Conservation (phyloP, 345 rosid species). For the Gossypioides kirkii region DNA sequence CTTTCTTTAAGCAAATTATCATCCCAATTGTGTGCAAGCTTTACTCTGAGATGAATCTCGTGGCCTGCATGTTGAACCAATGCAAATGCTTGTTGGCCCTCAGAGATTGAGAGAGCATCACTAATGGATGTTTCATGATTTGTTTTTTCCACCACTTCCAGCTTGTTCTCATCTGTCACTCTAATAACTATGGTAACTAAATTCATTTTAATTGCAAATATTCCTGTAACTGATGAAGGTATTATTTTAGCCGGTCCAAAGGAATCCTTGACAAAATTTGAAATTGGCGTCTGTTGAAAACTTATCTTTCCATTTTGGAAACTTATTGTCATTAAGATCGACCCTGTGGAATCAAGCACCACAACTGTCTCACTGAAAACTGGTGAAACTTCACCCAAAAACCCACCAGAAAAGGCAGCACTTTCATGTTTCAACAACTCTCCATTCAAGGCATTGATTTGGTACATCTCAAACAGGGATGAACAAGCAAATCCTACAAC, state of each 20-base stretch:
- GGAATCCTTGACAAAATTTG: slow-evolving; percentile 47
- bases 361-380: slow-evolving; percentile 62
- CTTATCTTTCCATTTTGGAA: slow-evolving; percentile 49
- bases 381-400: slow-evolving; percentile 53
- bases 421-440: slow-evolving; percentile 57
- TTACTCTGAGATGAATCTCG: slow-evolving; percentile 62
- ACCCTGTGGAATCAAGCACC: slow-evolving; percentile 58
- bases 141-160: slow-evolving; percentile 65
- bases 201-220: slow-evolving; percentile 53
- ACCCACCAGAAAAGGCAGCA: slow-evolving; percentile 58
- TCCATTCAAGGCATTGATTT: slow-evolving; percentile 64
- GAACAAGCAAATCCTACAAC: slow-evolving; percentile 64
- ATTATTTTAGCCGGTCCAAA: slow-evolving; percentile 49
- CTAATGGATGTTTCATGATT: slow-evolving; percentile 59
- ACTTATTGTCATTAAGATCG: slow-evolving; percentile 47
- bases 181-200: slow-evolving; percentile 40
- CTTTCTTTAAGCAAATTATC: slow-evolving; percentile 65
- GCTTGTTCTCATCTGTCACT: slow-evolving; percentile 44
- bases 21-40: slow-evolving; percentile 59
- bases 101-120: slow-evolving; percentile 61
- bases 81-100: slow-evolving; percentile 66
- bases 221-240: slow-evolving; percentile 46
- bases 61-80: slow-evolving; percentile 50
- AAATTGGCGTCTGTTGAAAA: slow-evolving; percentile 47
- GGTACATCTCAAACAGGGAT: slow-evolving; percentile 55